Percentiles rank a stretch among this genome's conserved stretches.
Evolutionary conservation across 192 early-diverging fungal genomes (phyloP).

Genomic region (Kappamyces sp.): DNA sequence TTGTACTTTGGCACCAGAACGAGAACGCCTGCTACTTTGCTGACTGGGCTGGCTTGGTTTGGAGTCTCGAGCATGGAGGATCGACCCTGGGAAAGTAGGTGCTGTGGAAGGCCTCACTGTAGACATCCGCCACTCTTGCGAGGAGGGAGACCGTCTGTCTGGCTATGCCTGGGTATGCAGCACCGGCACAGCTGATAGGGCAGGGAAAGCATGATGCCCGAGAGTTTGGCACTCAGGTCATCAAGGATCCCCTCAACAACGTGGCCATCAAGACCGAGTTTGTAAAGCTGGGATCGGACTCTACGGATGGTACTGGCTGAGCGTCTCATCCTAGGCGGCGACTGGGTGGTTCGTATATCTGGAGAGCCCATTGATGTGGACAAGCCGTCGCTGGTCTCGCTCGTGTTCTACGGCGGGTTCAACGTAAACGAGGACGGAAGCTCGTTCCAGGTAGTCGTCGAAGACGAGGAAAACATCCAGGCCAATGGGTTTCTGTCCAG

Average conservation of each 20-base stretch:
- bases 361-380: conserved; percentile 54
- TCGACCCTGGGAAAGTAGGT: conserved; percentile 20
- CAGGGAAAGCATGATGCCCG: conserved; percentile 74
- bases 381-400: conserved; percentile 30
- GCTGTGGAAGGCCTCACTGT: not conserved
- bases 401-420: conserved; percentile 74
- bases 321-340: conserved; percentile 47
- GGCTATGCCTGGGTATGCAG: conserved; percentile 66
- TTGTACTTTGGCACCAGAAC: conserved; percentile 89
- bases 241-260: conserved; percentile 62
- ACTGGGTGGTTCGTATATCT: conserved; percentile 71
- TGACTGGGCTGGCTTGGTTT: conserved; percentile 94
- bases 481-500: no score
- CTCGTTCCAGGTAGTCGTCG: conserved; percentile 28
- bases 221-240: conserved; percentile 67
- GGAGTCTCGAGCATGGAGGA: conserved; percentile 44
- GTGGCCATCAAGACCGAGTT: conserved; percentile 68
- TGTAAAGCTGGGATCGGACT: conserved; percentile 52
- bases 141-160: conserved; percentile 71
- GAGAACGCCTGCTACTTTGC: conserved; percentile 65
- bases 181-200: no score
- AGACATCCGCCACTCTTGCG: conserved; percentile 88
- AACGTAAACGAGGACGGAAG: conserved; percentile 65
- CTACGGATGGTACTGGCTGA: conserved; percentile 20
- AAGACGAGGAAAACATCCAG: not conserved